A percentile compares a stretch with the other conserved stretches of the same genome.
Conservation (phyloP, 371 early-diverging fungal genomes). For the Mucor sp. region DNA sequence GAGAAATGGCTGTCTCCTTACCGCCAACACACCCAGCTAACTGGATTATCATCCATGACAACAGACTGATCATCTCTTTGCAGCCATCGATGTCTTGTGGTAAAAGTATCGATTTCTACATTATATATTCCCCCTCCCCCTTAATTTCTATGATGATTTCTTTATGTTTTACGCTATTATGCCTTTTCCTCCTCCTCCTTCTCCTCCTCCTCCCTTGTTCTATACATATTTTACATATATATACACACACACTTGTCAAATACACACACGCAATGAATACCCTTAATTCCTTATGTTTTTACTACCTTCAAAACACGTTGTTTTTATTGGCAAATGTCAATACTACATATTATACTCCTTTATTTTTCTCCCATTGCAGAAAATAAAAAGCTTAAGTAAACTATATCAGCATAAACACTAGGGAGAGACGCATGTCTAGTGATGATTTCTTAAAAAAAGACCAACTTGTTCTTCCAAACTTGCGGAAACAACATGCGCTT, state of each 20-base stretch:
- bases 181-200: not conserved
- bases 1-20: conserved; percentile 7
- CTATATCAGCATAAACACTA: not conserved
- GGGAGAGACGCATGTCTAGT: not conserved
- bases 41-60: not conserved
- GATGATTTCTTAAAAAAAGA: not conserved
- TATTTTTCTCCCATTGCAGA: not conserved
- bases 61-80: not conserved
- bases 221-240: not conserved
- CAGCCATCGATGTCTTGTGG: not conserved
- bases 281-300: not conserved
- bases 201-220: too few species aligned
- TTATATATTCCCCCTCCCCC: not conserved
- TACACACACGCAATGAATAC: not conserved
- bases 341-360: not conserved
- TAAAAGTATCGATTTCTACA: not conserved
- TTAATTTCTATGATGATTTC: not conserved
- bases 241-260: not conserved
- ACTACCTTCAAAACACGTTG: not conserved
- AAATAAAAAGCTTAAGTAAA: not conserved
- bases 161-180: not conserved
- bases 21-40: not conserved
- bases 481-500: not conserved
- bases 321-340: not conserved
- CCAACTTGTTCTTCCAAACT: not conserved